Conservation (phyloP, 257 asterid genomes). For the Euphrasia confusa region DNA sequence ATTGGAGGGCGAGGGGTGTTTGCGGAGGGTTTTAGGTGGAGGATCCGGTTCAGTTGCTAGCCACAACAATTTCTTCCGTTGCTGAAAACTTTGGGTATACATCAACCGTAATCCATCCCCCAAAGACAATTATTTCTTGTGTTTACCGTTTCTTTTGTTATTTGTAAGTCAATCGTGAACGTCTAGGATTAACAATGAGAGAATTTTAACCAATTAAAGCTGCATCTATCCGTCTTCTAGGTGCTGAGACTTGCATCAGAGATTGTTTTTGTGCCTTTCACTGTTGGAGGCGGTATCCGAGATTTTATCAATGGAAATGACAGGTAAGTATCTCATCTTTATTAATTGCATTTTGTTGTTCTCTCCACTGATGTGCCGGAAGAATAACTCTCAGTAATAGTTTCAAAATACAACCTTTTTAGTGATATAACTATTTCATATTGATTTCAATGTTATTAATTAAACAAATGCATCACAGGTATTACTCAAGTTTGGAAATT, state of each 20-base stretch:
- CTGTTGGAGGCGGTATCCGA: constrained; percentile 20
- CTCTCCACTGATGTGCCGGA: background rate
- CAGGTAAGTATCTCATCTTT: constrained; percentile 11
- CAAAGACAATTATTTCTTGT: background rate
- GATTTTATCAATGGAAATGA: constrained; percentile 17
- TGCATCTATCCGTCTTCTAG: constrained; percentile 3
- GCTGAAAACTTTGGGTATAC: constrained; percentile 70
- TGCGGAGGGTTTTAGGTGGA: constrained; percentile 53
- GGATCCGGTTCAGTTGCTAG: constrained; percentile 97
- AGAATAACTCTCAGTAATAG: constrained; percentile 1
- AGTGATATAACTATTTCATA: constrained; percentile 5
- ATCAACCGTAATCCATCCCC: constrained; percentile 1
- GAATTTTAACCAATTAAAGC: background rate
- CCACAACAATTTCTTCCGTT: constrained; percentile 76
- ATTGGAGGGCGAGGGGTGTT: no score
- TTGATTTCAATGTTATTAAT: constrained; percentile 15
- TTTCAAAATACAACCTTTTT: constrained; percentile 1
- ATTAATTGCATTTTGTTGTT: background rate
- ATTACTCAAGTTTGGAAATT: constrained; percentile 92
- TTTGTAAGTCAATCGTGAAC: background rate
- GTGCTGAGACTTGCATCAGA: constrained; percentile 13
- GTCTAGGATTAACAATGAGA: background rate
- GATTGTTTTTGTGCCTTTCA: constrained; percentile 14
- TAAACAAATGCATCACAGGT: constrained; percentile 36
- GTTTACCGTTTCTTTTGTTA: constrained; percentile 11